These are phyloP conservation scores for Sporothrix luriei DNA, from an alignment of 2,329 filamentous ascomycete species.

Conservation along the genomic window DNA sequence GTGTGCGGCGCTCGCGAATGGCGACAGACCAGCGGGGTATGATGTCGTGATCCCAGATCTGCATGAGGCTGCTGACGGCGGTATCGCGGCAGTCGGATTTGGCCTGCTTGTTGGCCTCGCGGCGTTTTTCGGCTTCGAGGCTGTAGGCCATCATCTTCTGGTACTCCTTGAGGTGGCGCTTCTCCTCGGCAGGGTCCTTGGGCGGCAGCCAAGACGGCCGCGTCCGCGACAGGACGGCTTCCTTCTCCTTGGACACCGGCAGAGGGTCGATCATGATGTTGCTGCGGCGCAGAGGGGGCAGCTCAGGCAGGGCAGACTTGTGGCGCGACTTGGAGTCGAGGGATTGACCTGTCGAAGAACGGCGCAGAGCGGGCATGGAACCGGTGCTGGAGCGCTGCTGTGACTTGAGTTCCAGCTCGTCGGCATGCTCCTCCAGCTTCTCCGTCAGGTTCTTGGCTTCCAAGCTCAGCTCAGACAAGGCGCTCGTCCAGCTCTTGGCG, in stretches of 20 bases:
- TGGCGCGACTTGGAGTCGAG: conserved; percentile 56
- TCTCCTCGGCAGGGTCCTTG: conserved; percentile 88
- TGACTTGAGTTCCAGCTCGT: conserved; percentile 58
- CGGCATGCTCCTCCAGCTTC: conserved; percentile 77
- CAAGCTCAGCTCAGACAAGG: conserved; percentile 66
- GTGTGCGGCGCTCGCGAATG: conserved; percentile 67
- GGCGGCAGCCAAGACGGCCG: conserved; percentile 83
- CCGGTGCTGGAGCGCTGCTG: conserved; percentile 45
- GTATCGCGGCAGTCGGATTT: conserved; percentile 59
- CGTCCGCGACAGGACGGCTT: conserved; percentile 77
- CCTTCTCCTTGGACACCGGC: conserved; percentile 83
- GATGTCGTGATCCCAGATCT: conserved; percentile 75
- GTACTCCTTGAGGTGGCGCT: conserved; percentile 81
- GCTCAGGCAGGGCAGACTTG: conserved; percentile 68
- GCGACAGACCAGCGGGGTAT: conserved; percentile 74
- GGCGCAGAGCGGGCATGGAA: conserved; percentile 45
- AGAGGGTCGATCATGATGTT: conserved; percentile 84
- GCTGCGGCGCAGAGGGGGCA: conserved; percentile 69
- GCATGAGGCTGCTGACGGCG: conserved; percentile 57
- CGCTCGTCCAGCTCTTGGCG: conserved; percentile 74
- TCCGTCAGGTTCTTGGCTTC: conserved; percentile 76
- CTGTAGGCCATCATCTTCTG: conserved; percentile 76
- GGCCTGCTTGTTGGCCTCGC: conserved; percentile 55
- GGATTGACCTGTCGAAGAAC: conserved; percentile 37
- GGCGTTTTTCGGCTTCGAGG: conserved; percentile 61